Percentiles rank a stretch among this genome's conserved stretches.
Evolutionary conservation across 108 stramenopile species (phyloP).

Genomic region (Skeletonema potamos): DNA sequence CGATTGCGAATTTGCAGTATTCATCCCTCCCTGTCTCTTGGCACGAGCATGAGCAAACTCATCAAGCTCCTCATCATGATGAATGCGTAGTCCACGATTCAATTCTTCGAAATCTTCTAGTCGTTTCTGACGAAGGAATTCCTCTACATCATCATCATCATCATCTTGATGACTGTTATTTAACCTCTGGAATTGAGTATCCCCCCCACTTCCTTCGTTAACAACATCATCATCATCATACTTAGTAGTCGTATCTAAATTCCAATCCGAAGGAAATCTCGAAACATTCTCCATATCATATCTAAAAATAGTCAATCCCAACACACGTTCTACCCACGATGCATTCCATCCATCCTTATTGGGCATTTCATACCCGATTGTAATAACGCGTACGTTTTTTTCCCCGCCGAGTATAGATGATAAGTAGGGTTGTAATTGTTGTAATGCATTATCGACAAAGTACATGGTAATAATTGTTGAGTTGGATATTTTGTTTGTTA

Average conservation of each 20-base stretch:
- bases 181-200: too few species aligned
- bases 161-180: neutral
- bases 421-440: constrained; percentile 61
- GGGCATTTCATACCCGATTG: constrained; percentile 79
- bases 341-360: constrained; percentile 57
- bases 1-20: neutral
- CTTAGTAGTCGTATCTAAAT: constrained; percentile 20
- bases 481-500: constrained; percentile 27
- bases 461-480: constrained; percentile 84
- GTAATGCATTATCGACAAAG: constrained; percentile 73
- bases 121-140: neutral
- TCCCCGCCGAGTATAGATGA: constrained; percentile 54
- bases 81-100: constrained; percentile 22
- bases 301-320: constrained; percentile 73
- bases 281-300: constrained; percentile 71
- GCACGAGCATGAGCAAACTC: constrained; percentile 31
- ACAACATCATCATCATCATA: neutral
- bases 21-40: constrained; percentile 1
- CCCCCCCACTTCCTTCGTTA: neutral
- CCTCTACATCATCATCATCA: neutral
- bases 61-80: constrained; percentile 37
- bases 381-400: constrained; percentile 53
- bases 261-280: constrained; percentile 25
- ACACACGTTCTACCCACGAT: constrained; percentile 63
- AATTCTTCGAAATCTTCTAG: constrained; percentile 21